phyloP scores from a whole-genome alignment of 2,329 filamentous ascomycete species.

The Claviceps quebecensis region DNA sequence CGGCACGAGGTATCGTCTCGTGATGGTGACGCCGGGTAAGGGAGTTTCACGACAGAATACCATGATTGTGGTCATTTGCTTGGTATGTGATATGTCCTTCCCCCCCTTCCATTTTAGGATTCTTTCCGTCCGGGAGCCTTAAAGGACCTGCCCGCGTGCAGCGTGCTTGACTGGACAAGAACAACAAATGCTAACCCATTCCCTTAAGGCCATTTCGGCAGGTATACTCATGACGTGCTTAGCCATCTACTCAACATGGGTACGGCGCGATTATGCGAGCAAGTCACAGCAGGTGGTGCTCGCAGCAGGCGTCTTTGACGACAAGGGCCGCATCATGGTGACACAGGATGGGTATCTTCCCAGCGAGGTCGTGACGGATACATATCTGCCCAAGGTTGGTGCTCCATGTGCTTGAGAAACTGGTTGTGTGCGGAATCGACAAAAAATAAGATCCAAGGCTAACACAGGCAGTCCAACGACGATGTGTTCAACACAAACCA shows the following conservation, averaged over 20 bases:
- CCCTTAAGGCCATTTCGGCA: slow-evolving; percentile 43
- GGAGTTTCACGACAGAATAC: slow-evolving; percentile 8
- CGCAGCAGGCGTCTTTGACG: slow-evolving; percentile 53
- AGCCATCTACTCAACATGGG: slow-evolving; percentile 24
- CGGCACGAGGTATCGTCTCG: slow-evolving; percentile 52
- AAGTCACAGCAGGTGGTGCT: slow-evolving; percentile 47
- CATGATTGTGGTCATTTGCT: slow-evolving; percentile 52
- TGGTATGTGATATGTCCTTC: slow-evolving; percentile 34
- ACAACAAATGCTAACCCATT: background rate
- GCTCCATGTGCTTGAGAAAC: background rate
- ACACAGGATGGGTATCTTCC: slow-evolving; percentile 56
- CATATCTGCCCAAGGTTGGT: slow-evolving; percentile 51
- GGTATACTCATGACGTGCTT: slow-evolving; percentile 45
- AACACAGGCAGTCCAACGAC: slow-evolving; percentile 7
- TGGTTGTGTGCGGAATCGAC: background rate
- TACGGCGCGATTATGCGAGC: slow-evolving; percentile 38
- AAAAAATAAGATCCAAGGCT: background rate
- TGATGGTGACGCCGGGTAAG: slow-evolving; percentile 20
- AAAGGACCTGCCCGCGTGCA: background rate
- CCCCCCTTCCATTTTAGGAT: background rate
- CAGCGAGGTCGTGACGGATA: slow-evolving; percentile 64
- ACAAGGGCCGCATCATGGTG: slow-evolving; percentile 51
- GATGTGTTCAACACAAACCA: slow-evolving; percentile 67
- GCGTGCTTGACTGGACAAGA: background rate
- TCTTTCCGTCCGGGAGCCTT: background rate